These are phyloP conservation scores for Pichia californica DNA, from an alignment of 805 yeast genomes.

Conservation along the genomic window DNA sequence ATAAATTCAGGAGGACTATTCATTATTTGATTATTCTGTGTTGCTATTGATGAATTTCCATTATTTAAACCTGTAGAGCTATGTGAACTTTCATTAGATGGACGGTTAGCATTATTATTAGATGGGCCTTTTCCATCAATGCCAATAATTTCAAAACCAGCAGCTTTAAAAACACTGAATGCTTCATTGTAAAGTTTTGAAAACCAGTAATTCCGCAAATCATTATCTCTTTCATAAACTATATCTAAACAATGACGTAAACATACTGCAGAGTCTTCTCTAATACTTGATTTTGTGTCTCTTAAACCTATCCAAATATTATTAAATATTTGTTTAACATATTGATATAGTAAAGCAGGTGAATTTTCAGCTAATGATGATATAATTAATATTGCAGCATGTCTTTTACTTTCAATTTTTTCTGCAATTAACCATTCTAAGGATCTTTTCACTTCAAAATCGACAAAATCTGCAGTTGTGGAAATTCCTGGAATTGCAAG, in stretches of 20 bases:
- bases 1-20: conserved; percentile 51
- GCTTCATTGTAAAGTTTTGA: conserved; percentile 42
- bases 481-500: conserved; percentile 87
- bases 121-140: not conserved
- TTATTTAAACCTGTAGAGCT: not conserved
- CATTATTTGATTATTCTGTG: conserved; percentile 3
- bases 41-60: not conserved
- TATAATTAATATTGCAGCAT: conserved; percentile 82
- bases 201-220: conserved; percentile 70
- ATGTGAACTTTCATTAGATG: not conserved
- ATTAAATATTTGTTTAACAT: conserved; percentile 70
- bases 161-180: conserved; percentile 22
- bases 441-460: conserved; percentile 81
- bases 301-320: conserved; percentile 84
- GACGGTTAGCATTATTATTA: not conserved
- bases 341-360: conserved; percentile 75
- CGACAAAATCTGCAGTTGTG: conserved; percentile 86
- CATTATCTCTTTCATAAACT: conserved; percentile 69
- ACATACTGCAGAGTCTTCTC: conserved; percentile 81
- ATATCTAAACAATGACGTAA: conserved; percentile 73
- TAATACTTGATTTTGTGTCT: conserved; percentile 66
- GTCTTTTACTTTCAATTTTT: conserved; percentile 77
- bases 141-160: conserved; percentile 9
- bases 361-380: conserved; percentile 80
- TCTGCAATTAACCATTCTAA: conserved; percentile 90